Base-by-base conservation (phyloP, 148 eudicot genomes). In the Selenicereus undatus region DNA sequence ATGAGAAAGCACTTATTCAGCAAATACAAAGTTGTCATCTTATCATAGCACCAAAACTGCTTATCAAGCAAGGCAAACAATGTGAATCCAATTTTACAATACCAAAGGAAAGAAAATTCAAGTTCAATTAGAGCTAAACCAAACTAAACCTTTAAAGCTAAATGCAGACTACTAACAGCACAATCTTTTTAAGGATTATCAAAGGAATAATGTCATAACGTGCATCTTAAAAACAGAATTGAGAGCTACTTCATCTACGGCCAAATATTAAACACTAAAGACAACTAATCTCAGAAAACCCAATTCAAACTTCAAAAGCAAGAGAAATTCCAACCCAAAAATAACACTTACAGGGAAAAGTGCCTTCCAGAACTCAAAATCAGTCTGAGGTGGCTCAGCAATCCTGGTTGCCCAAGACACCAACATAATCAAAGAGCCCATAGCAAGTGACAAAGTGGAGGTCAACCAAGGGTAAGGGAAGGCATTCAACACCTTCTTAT, bases 401-500 rank as follows among this genome's bases (percentile, higher is more conserved):
- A 93, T 69, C 69, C 87, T 85, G 8, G 86, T 84, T 11, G 91
- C 92, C 98, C 97, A 95, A 27, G 98, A 95, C 18, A 89, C 81
- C 87, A 95, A 82, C 98, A 95, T 95, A 39, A 95, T 95, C 81
- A 93, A 88, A 80, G 95, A 93, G 11, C 97, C 98, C 89, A 91
- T 86, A 20, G 97, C 98, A 58, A 95, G 88, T 3, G 98, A 93
- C 64, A 91, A 87, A 80, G 95, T 90, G 13, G 97, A 95, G 20
- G 97, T 93, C 56, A 95, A 85, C 98, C 97, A 93, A 11, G 98
- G 98, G 24, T 75, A 95, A 3, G 97, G 96, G 62, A 88, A 95
- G 29, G 94, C 98, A 91, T 93, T 95, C 86, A 95, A 89, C 69
- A 95, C 98, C 80, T 91, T 95, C 85, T 95, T 95, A 83, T 95